These are phyloP conservation scores for Colletotrichum abscissum DNA, from an alignment of 2,329 filamentous ascomycete species.

Conservation along the genomic window DNA sequence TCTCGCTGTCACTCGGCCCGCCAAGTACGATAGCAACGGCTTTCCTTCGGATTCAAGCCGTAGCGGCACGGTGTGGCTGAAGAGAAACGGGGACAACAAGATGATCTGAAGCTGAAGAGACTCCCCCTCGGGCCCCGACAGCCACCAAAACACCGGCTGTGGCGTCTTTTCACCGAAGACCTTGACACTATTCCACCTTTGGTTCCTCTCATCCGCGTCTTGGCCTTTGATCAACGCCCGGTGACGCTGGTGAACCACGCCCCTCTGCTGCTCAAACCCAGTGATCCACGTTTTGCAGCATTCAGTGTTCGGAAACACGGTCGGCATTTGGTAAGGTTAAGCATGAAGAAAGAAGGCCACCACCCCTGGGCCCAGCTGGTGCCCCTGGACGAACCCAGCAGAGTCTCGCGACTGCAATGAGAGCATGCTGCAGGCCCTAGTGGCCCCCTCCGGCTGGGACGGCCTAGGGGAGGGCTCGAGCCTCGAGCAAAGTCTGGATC, in stretches of 20 bases:
- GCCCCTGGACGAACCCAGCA: background rate
- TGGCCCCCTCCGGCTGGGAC: background rate
- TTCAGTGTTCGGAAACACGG: background rate
- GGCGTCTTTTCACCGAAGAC: background rate
- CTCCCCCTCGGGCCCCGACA: background rate
- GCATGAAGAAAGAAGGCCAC: background rate
- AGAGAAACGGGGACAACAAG: background rate
- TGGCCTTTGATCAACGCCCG: background rate
- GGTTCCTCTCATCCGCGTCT: constrained; percentile 10
- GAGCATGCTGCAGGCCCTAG: background rate
- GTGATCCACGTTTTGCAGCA: constrained; percentile 2
- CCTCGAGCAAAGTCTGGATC: background rate
- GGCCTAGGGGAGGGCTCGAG: background rate
- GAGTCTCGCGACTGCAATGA: background rate
- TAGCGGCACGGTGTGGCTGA: background rate
- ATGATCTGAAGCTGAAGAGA: background rate
- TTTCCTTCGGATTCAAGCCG: background rate
- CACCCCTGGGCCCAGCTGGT: background rate
- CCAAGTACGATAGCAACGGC: background rate
- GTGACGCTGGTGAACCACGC: background rate
- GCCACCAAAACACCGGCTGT: background rate
- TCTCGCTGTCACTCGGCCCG: background rate
- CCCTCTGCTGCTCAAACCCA: background rate
- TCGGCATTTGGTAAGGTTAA: background rate
- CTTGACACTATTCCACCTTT: constrained; percentile 1